Evolutionary conservation across 75 land plant genomes (phyloP).

Genomic region (Selaginella tamariscina): DNA sequence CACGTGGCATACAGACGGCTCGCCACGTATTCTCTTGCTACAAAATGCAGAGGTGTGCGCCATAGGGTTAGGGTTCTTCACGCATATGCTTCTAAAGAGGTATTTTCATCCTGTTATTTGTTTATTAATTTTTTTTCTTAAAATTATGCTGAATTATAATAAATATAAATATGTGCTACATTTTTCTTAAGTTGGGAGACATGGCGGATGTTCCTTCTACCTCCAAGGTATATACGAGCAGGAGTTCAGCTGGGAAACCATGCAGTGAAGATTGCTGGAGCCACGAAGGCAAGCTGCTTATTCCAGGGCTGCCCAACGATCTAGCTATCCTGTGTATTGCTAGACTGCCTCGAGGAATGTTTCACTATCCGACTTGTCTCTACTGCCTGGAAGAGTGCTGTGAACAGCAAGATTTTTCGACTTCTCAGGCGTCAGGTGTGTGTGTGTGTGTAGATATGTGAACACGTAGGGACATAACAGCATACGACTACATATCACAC

Average conservation of each 20-base stretch:
- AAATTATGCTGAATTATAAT: no score
- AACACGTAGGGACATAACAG: no score
- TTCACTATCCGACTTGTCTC: constrained; percentile 1
- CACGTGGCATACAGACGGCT: no score
- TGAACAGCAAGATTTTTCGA: constrained; percentile 4
- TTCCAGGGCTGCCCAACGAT: constrained; percentile 24
- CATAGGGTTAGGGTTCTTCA: constrained; percentile 3
- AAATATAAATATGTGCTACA: no score
- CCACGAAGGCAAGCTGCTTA: constrained; percentile 3
- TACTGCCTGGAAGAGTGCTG: constrained; percentile 6
- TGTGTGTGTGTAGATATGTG: no score
- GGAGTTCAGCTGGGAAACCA: no score
- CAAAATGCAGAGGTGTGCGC: background rate
- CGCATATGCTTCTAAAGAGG: no score
- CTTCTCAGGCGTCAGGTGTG: background rate
- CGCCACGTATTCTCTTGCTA: background rate
- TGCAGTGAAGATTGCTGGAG: background rate
- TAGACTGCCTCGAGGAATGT: constrained; percentile 10
- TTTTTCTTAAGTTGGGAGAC: no score
- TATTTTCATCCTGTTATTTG: no score
- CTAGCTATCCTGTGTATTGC: constrained; percentile 14
- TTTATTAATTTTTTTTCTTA: no score
- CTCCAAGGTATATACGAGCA: no score
- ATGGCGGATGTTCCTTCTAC: no score
- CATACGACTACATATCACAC: background rate